These are phyloP conservation scores for Trematosphaeria pertusa DNA, from an alignment of 2,329 filamentous ascomycete species.

Conservation along the genomic window DNA sequence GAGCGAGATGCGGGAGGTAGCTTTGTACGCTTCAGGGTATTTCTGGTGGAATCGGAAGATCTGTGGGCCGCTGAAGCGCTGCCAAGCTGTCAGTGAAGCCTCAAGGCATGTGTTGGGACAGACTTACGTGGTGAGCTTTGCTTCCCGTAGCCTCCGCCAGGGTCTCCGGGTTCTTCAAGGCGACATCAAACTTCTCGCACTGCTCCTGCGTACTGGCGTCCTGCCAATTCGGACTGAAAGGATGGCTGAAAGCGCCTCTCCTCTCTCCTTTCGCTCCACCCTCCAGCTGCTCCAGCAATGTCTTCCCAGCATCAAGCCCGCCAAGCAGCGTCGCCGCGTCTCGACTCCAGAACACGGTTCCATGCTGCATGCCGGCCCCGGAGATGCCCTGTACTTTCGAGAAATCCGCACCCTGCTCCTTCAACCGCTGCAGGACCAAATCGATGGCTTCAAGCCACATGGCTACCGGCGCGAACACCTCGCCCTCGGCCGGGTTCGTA, in stretches of 20 bases:
- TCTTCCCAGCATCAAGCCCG: slow-evolving; percentile 64
- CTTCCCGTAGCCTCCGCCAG: slow-evolving; percentile 86
- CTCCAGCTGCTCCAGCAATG: slow-evolving; percentile 74
- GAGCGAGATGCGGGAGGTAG: slow-evolving; percentile 85
- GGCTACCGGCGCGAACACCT: slow-evolving; percentile 91
- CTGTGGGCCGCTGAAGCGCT: slow-evolving; percentile 97
- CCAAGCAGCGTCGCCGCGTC: slow-evolving; percentile 71
- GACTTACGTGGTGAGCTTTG: slow-evolving; percentile 86
- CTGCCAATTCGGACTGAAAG: slow-evolving; percentile 96
- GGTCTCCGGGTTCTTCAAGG: slow-evolving; percentile 69
- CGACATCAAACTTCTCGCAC: slow-evolving; percentile 84
- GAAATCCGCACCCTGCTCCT: slow-evolving; percentile 74
- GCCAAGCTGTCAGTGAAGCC: slow-evolving; percentile 18
- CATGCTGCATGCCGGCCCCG: slow-evolving; percentile 95
- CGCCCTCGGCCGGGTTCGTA: slow-evolving; percentile 79
- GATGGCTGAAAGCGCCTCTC: slow-evolving; percentile 75
- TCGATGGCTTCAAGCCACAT: slow-evolving; percentile 96
- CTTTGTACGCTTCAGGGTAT: slow-evolving; percentile 79
- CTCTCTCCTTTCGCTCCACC: slow-evolving; percentile 44
- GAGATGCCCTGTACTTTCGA: slow-evolving; percentile 79
- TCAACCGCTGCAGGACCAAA: slow-evolving; percentile 77
- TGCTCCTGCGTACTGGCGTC: slow-evolving; percentile 93
- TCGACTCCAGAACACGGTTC: slow-evolving; percentile 90
- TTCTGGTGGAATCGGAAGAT: slow-evolving; percentile 87
- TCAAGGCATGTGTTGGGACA: neutral